A percentile compares a stretch with the other conserved stretches of the same genome.
These are phyloP conservation scores for Lodderomyces oxycetoniae DNA, from an alignment of 1,139 yeast species.

Conservation along the genomic window DNA sequence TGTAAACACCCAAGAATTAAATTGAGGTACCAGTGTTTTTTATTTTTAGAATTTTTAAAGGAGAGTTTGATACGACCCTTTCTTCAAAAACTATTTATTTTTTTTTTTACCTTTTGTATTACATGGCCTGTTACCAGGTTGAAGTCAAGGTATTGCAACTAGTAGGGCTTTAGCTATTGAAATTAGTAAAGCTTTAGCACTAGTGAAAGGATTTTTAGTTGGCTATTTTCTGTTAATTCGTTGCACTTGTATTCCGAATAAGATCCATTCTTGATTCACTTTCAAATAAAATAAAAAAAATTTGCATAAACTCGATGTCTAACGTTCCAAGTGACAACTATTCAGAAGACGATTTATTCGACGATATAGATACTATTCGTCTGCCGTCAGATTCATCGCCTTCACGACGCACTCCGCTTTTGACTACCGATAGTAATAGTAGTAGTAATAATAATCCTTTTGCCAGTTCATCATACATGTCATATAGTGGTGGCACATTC, in stretches of 20 bases:
- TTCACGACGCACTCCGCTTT: slow-evolving; percentile 4
- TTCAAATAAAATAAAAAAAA: not conserved
- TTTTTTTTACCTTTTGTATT: not conserved
- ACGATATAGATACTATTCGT: slow-evolving; percentile 8
- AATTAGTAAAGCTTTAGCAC: too few relatives aligned
- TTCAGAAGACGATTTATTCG: slow-evolving; percentile 12
- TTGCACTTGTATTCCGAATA: not conserved
- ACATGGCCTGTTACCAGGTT: not conserved
- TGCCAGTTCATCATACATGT: too few relatives aligned
- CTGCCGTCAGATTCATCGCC: slow-evolving; percentile 4
- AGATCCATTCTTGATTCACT: not conserved
- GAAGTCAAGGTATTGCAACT: not conserved
- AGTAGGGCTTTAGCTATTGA: too few relatives aligned
- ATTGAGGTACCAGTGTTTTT: not conserved
- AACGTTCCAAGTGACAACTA: slow-evolving; percentile 9
- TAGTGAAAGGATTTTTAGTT: too few relatives aligned
- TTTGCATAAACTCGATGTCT: too few relatives aligned
- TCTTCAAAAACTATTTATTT: not conserved
- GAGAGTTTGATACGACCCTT: not conserved
- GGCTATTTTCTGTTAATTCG: not conserved
- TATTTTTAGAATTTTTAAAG: not conserved
- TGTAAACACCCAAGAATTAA: too few relatives aligned
- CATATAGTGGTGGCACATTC: not conserved
- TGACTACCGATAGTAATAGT: too few relatives aligned
- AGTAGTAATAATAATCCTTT: too few relatives aligned